Evolutionary conservation across 148 eudicot genomes (phyloP), one percentile per base, ranked within the genome.

Genomic region (Cornus suecica): DNA sequence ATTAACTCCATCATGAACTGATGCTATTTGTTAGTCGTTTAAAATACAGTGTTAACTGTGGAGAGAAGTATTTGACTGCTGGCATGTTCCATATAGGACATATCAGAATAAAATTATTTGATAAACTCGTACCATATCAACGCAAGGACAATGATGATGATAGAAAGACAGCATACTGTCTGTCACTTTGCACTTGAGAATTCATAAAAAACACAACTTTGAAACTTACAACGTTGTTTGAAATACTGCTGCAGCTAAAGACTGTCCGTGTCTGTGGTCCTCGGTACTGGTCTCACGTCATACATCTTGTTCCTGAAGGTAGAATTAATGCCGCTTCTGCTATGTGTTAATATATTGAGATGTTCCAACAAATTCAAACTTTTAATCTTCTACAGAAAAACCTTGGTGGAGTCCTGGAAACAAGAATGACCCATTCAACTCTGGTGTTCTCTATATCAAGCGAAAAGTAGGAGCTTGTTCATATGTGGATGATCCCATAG

Each of bases 381-480:
- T 1, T 76, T 52, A 13, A 74, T 13, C 62, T 70, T 72, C 30
- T 76, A 65, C 92, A 95, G 99, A 95, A 72, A 93, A 95, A 86
- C 89, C 90, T 73, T 95, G 99, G 97, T 95, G 99, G 99, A 81
- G 73, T 72, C 75, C 83, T 71, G 92, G 89, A 68, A 97, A 88
- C 73, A 90, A 87, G 83, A 82, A 83, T 77, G 90, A 95, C 74
- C 97, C 94, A 24, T 90, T 95, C 68, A 92, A 88, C 81, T 95
- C 97, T 54, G 99, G 99, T 73, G 83, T 90, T 51, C 81, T 95
- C 29, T 93, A 93, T 85, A 86, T 95, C 65, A 95, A 95, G 79
- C 84, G 94, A 76, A 95, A 95, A 86, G 94, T 95, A 28, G 99
- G 99, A 83, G 89, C 97, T 51, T 95, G 97, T 88, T 93, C 99